Percentiles rank a stretch among this genome's conserved stretches.
phyloP scores from a whole-genome alignment of 2,329 filamentous ascomycete species.

The Cytospora schulzeri region DNA sequence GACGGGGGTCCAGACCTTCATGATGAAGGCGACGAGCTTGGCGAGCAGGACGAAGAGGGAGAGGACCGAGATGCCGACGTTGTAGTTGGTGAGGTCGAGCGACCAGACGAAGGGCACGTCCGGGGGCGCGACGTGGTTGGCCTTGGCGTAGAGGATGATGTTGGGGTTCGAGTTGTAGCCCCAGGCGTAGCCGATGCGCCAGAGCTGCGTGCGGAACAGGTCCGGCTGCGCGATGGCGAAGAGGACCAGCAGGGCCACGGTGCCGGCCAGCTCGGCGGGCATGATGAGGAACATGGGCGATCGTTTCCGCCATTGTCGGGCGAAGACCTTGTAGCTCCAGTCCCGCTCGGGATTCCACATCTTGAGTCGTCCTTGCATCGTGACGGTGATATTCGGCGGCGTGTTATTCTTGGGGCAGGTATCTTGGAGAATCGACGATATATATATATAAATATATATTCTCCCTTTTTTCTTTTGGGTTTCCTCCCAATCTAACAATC shows the following conservation, averaged over 20 bases:
- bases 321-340: slow-evolving; percentile 58
- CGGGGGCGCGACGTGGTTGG: slow-evolving; percentile 67
- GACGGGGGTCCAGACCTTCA: slow-evolving; percentile 71
- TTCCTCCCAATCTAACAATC: neutral
- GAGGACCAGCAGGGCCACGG: slow-evolving; percentile 67
- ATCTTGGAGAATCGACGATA: neutral
- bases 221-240: slow-evolving; percentile 75
- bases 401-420: neutral
- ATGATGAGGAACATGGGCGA: slow-evolving; percentile 65
- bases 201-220: slow-evolving; percentile 70
- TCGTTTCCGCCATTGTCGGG: slow-evolving; percentile 60
- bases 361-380: slow-evolving; percentile 13
- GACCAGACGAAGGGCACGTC: slow-evolving; percentile 73
- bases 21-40: slow-evolving; percentile 70
- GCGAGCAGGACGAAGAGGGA: slow-evolving; percentile 74
- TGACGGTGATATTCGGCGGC: slow-evolving; percentile 11
- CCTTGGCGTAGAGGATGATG: slow-evolving; percentile 71
- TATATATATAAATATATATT: too few species aligned
- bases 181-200: slow-evolving; percentile 70
- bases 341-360: slow-evolving; percentile 27
- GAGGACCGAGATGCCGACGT: slow-evolving; percentile 75
- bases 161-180: slow-evolving; percentile 75
- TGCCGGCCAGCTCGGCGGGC: slow-evolving; percentile 64
- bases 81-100: slow-evolving; percentile 68
- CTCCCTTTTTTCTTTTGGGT: neutral